Evolutionary conservation across 441 rosid genomes (phyloP).

Genomic region (Francoa sonchifolia): DNA sequence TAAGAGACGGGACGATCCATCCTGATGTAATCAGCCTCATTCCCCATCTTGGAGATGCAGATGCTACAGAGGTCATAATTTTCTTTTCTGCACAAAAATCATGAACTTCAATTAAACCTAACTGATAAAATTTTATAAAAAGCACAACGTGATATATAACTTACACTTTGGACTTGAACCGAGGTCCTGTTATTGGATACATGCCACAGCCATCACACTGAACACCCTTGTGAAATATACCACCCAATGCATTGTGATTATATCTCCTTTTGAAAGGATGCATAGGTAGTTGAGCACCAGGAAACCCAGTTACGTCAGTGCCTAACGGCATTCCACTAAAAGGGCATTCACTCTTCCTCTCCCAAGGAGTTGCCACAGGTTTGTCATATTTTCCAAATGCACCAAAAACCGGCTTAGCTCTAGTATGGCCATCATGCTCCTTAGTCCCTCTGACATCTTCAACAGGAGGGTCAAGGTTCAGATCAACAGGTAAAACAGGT

Average conservation of each 20-base stretch:
- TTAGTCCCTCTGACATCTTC: constrained; percentile 16
- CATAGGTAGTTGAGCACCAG: constrained; percentile 4
- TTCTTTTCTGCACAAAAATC: constrained; percentile 38
- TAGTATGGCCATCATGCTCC: constrained; percentile 8
- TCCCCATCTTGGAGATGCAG: constrained; percentile 65
- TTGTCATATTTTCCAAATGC: too few relatives aligned
- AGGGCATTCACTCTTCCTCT: constrained; percentile 35
- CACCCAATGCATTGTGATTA: constrained; percentile 20
- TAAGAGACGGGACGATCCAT: constrained; percentile 49
- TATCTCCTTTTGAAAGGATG: constrained; percentile 19
- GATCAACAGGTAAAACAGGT: constrained; percentile 15
- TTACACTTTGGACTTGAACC: constrained; percentile 88
- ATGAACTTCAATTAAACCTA: neutral
- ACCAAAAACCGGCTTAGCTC: constrained; percentile 10
- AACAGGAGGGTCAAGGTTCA: constrained; percentile 17
- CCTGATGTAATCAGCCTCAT: constrained; percentile 48
- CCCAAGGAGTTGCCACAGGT: too few relatives aligned
- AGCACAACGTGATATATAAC: constrained; percentile 11
- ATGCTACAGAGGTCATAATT: constrained; percentile 81
- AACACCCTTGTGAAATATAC: constrained; percentile 64
- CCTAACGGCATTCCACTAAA: constrained; percentile 35
- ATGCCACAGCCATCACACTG: constrained; percentile 83
- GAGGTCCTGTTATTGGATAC: constrained; percentile 75
- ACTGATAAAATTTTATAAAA: neutral
- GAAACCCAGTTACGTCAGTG: constrained; percentile 13